Evolutionary conservation across 164 flowering plant species (phyloP), one percentile per base, ranked within the genome.

Genomic region (Vitis rotundifolia): DNA sequence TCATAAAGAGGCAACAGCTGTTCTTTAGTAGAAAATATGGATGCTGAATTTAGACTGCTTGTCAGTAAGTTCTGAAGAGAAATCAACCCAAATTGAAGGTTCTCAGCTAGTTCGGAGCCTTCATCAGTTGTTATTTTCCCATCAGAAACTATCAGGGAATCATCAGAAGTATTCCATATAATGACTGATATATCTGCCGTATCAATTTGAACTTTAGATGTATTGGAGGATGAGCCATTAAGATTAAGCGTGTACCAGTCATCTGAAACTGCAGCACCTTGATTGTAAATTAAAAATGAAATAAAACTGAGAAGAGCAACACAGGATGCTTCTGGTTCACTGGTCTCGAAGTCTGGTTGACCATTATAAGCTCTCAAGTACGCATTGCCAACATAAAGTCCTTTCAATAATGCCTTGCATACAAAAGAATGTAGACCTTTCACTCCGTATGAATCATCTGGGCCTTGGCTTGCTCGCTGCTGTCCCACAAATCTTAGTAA

Each of bases 361-460:
- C n/a, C n/a, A n/a, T n/a, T n/a, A n/a, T n/a, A n/a, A n/a, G n/a
- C n/a, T n/a, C n/a, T n/a, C n/a, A n/a, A n/a, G n/a, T n/a, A n/a
- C n/a, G n/a, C n/a, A n/a, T n/a, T n/a, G n/a, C n/a, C n/a, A n/a
- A n/a, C 85, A 79, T 74, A 92, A 26, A 96, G 89, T 68, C 93
- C 99, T 76, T 89, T 92, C 53, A 91, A 87, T 29, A 96, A 79
- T 59, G 95, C 87, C 66, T 90, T 77, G 70, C 90, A 96, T 31
- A 73, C 65, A 80, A 93, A 96, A 48, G 67, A 70, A 66, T 84
- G 88, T 3, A 93, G 85, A 68, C 89, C 92, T 67, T 82, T 80
- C 75, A 96, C 51, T 66, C 90, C 93, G 85, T 88, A 92, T 64
- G 98, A 90, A 68, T 97, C 99, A 86, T 96, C 98, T 68, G 97